These are phyloP conservation scores for Pythium phragmiticola DNA, from an alignment of 352 stramenopile genomes.

Conservation along the genomic window DNA sequence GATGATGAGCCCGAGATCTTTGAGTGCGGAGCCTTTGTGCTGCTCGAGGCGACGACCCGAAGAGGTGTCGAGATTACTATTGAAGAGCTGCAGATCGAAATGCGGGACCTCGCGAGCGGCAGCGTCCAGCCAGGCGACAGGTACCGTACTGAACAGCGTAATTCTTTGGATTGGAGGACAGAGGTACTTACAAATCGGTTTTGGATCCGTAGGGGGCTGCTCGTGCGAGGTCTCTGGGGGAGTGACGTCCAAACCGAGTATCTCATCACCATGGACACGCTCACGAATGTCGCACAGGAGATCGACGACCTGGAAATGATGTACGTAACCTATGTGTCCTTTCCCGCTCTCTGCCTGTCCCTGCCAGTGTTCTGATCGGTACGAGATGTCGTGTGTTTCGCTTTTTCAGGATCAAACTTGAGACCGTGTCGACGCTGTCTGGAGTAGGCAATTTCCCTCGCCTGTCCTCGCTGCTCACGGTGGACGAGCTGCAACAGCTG, in stretches of 20 bases:
- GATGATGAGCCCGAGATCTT: slow-evolving; percentile 30
- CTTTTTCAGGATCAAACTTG: slow-evolving; percentile 64
- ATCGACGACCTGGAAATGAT: slow-evolving; percentile 73
- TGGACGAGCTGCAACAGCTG: slow-evolving; percentile 59
- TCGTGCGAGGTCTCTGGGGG: slow-evolving; percentile 48
- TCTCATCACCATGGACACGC: slow-evolving; percentile 30
- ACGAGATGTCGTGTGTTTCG: neutral
- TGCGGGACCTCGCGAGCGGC: slow-evolving; percentile 26
- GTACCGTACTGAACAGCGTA: slow-evolving; percentile 20
- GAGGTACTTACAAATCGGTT: neutral
- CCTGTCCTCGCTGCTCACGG: slow-evolving; percentile 54
- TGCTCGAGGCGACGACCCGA: slow-evolving; percentile 66
- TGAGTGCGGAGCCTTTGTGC: slow-evolving; percentile 35
- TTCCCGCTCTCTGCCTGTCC: neutral
- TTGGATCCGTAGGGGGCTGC: slow-evolving; percentile 37
- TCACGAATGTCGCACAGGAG: slow-evolving; percentile 53
- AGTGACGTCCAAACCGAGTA: slow-evolving; percentile 37
- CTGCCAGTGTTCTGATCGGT: neutral
- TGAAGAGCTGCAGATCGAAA: slow-evolving; percentile 65
- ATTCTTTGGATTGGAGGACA: neutral
- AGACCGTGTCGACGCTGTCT: slow-evolving; percentile 49
- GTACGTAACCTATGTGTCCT: slow-evolving; percentile 28
- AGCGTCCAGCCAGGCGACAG: slow-evolving; percentile 40
- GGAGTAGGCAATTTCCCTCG: slow-evolving; percentile 63
- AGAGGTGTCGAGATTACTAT: slow-evolving; percentile 56